Evolutionary conservation across 768 basidiomycete genomes (phyloP), one percentile per base, ranked within the genome.

Genomic region (Kwoniella sp.): DNA sequence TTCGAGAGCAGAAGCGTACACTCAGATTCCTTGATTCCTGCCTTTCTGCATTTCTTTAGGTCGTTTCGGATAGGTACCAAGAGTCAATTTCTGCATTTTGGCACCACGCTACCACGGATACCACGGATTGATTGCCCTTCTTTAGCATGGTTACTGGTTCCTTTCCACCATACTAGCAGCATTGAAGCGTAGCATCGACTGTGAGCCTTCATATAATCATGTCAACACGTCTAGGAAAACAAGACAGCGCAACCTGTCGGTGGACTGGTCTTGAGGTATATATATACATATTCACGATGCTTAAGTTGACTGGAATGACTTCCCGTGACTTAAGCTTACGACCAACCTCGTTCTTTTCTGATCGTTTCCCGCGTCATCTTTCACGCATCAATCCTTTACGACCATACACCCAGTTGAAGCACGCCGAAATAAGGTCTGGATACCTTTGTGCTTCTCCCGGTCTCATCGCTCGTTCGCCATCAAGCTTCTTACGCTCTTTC

Each of bases 31-130:
- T 37, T 13, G 13, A 37, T 5, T 37, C 34, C 34, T 37, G 34
- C n/a, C n/a, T n/a, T n/a, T n/a, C n/a, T n/a, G n/a, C n/a, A n/a
- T n/a, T n/a, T n/a, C n/a, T 45, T 45, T 45, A 45, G 41, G 41
- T 45, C 41, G 41, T 45, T 45, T 45, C 41, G 41, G 41, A 45
- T 9, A 45, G 41, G 41, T 45, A 45, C 41, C 41, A 45, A 45
- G 20, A 17, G 9, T 45, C 41, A 20, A 45, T 45, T 45, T 45
- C 41, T 8, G 41, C 41, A 45, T 20, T n/a, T n/a, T 45, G 41
- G 41, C 41, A 45, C 41, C 41, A 17, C 41, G 41, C 41, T 45
- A 45, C 41, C 41, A 45, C 41, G 20, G 20, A 34, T 13, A 34
- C 34, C 5, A 45, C 41, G 20, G 8, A 45, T 17, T 45, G 41